Evolutionary conservation across 2,329 filamentous ascomycete species (phyloP).

Genomic region (Bipolaris zeicola): DNA sequence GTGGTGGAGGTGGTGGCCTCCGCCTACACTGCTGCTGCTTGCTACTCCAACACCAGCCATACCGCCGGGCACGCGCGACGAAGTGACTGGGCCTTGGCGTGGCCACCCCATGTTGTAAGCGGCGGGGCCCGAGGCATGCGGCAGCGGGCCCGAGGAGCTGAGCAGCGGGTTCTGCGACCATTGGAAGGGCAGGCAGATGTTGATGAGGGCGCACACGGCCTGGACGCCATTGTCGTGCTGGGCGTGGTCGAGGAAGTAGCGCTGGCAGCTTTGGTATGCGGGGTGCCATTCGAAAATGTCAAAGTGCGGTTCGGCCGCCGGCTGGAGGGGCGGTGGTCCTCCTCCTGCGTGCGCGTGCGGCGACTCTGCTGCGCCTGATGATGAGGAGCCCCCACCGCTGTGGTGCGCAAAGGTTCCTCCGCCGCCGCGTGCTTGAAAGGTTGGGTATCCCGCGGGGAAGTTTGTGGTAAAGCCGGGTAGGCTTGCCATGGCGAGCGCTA

Average conservation of each 20-base stretch:
- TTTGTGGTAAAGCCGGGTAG: conserved; percentile 39
- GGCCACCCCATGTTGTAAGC: conserved; percentile 51
- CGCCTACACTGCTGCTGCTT: too few species aligned
- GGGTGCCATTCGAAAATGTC: conserved; percentile 94
- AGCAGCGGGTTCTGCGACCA: conserved; percentile 60
- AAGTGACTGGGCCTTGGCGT: conserved; percentile 48
- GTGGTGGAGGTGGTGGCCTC: too few species aligned
- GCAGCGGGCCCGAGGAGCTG: conserved; percentile 42
- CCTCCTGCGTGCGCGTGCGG: conserved; percentile 7
- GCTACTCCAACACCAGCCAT: too few species aligned
- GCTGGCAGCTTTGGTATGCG: conserved; percentile 85
- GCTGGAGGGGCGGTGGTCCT: conserved; percentile 10
- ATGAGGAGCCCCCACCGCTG: conserved; percentile 19
- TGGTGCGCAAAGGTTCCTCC: conserved; percentile 31
- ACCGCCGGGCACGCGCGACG: conserved; percentile 28
- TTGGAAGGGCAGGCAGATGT: conserved; percentile 89
- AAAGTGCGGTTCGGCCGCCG: conserved; percentile 54
- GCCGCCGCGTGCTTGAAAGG: conserved; percentile 29
- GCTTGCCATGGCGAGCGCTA: conserved; percentile 36
- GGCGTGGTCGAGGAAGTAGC: conserved; percentile 89
- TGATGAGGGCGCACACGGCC: conserved; percentile 86
- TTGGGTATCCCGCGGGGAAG: conserved; percentile 42
- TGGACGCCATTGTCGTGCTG: conserved; percentile 84
- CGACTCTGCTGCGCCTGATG: conserved; percentile 26
- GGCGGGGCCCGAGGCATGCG: conserved; percentile 39